Evolutionary conservation across 306 rosid species (phyloP).

Genomic region (Acacia melanoxylon): DNA sequence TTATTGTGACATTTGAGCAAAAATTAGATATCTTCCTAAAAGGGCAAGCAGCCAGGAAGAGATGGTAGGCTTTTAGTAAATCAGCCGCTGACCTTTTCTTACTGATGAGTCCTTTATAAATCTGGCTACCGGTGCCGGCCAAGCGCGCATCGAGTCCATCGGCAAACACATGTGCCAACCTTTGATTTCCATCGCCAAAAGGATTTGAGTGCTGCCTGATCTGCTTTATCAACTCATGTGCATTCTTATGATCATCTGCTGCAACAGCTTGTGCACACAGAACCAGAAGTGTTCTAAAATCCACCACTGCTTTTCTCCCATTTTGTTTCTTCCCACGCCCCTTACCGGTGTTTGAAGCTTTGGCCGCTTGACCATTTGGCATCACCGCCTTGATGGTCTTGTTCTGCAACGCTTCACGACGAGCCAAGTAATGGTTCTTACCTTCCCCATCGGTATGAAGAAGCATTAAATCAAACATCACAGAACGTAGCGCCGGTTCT

Average conservation of each 20-base stretch:
- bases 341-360: slow-evolving; percentile 47
- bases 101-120: slow-evolving; percentile 75
- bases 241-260: slow-evolving; percentile 77
- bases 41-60: slow-evolving; percentile 88
- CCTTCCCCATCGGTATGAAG: slow-evolving; percentile 64
- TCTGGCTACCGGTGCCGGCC: slow-evolving; percentile 98
- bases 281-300: slow-evolving; percentile 80
- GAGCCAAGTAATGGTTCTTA: slow-evolving; percentile 37
- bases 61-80: slow-evolving; percentile 73
- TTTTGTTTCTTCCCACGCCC: slow-evolving; percentile 73
- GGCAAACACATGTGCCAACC: slow-evolving; percentile 82
- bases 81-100: slow-evolving; percentile 76
- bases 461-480: slow-evolving; percentile 61
- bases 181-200: slow-evolving; percentile 88
- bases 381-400: slow-evolving; percentile 32
- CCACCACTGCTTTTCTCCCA: slow-evolving; percentile 72
- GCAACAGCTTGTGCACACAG: slow-evolving; percentile 94
- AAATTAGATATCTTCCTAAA: slow-evolving; percentile 72
- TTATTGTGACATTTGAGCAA: slow-evolving; percentile 64
- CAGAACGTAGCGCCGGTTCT: slow-evolving; percentile 64
- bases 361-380: slow-evolving; percentile 49
- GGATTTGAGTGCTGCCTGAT: slow-evolving; percentile 72
- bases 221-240: slow-evolving; percentile 68
- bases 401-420: slow-evolving; percentile 61
- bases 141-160: slow-evolving; percentile 96